Evolutionary conservation across 169 alveolate genomes (phyloP), one percentile per base, ranked within the genome.

Genomic region (Sarcocystis neurona): DNA sequence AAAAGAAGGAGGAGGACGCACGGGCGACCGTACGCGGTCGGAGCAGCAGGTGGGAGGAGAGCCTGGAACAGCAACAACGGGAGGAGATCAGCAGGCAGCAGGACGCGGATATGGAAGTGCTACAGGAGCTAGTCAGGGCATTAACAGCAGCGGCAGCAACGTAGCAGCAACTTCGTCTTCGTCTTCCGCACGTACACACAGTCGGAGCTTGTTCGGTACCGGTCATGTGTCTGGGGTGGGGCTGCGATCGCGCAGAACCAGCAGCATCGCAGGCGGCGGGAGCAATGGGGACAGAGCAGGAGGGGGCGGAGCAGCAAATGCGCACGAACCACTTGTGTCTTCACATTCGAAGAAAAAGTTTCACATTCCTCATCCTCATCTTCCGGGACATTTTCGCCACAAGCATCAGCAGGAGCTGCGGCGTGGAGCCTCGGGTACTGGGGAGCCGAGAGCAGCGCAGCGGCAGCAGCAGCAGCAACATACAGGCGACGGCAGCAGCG

Each of bases 361-460:
- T 18, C 82, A 72, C 34, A 34, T 72, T 6, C 82, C 82, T 18
- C 82, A 72, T 39, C 82, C 82, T 27, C 82, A 72, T 18, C 82
- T 72, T 6, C 82, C 53, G 0, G 82, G 82, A 4, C 82, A 72
- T 56, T 4, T 0, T 39, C 50, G 56, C 34, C 39, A 1, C 58
- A 43, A 10, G 32, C 82, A n/a, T 27, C 82, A 72, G 56, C 6
- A 10, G 39, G 1, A 10, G 4, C 32, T 4, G 34, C 37, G 79
- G 79, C 2, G 44, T 2, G 75, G 82, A 12, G 82, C 37, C 56
- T 6, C 56, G 56, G 82, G 30, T 15, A n/a, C 46, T 2, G 30
- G 0, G 82, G 58, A 48, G 56, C 53, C 30, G 56, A 12, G 53
- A 32, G 37, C 2, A 2, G 48, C 56, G 56, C 6, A 2, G 66